Conservation (phyloP, 208 protist genomes). For the Acanthamoeba culbertsoni region DNA sequence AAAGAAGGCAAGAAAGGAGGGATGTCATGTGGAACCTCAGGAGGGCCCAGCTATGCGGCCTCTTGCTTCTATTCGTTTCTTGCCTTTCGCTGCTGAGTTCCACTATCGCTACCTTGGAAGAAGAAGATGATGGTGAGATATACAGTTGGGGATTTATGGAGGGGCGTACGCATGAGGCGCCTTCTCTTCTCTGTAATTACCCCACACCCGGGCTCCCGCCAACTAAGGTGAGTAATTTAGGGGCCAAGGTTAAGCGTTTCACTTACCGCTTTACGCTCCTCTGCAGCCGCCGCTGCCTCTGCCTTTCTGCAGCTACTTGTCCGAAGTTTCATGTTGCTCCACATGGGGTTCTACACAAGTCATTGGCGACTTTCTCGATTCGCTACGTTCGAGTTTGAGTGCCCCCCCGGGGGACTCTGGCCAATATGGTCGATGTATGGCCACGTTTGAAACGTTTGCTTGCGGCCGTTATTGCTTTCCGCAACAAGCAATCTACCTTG, state of each 20-base stretch:
- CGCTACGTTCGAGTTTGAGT: background rate
- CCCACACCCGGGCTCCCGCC: background rate
- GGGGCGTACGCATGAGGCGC: background rate
- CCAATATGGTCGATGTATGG: background rate
- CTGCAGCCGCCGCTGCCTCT: constrained; percentile 10
- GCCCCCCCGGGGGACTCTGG: no score
- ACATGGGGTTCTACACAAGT: background rate
- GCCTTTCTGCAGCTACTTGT: background rate
- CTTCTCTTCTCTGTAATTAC: background rate
- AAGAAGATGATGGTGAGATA: background rate
- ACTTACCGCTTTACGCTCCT: no score
- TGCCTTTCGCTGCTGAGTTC: background rate
- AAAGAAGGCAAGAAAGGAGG: background rate
- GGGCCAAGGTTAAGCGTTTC: no score
- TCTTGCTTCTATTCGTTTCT: background rate
- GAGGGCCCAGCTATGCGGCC: background rate
- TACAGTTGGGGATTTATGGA: background rate
- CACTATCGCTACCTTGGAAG: background rate
- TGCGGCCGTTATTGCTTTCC: constrained; percentile 49
- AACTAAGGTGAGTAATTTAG: no score
- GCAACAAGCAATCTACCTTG: constrained; percentile 4
- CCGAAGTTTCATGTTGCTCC: background rate
- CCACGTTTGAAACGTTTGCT: constrained; percentile 16
- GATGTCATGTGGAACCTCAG: constrained; percentile 36
- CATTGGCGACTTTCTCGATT: background rate